These are phyloP conservation scores for Xylaria cubensis DNA, from an alignment of 495 filamentous ascomycete genomes.

Conservation along the genomic window DNA sequence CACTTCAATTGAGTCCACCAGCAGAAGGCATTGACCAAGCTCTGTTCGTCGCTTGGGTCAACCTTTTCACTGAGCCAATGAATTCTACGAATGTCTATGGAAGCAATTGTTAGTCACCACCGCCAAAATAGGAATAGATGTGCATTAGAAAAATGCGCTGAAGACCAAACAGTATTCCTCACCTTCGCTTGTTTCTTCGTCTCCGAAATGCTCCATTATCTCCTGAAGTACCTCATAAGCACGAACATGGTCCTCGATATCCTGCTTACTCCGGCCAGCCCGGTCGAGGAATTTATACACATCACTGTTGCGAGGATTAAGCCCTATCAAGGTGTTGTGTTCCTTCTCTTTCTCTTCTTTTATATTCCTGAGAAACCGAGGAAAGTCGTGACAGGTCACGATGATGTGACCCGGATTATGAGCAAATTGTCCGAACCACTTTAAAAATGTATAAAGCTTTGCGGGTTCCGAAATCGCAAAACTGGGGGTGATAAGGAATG, in stretches of 20 bases:
- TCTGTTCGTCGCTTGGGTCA: constrained; percentile 60
- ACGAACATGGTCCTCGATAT: constrained; percentile 35
- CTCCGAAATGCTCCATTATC: constrained; percentile 34
- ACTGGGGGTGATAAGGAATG: constrained; percentile 69
- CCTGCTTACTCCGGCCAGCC: constrained; percentile 26
- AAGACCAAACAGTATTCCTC: neutral
- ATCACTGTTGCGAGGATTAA: constrained; percentile 24
- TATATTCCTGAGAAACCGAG: constrained; percentile 49
- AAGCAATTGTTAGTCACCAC: constrained; percentile 10
- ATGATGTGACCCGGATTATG: constrained; percentile 34
- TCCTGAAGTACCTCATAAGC: constrained; percentile 35
- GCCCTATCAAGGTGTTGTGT: constrained; percentile 30
- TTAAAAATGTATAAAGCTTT: constrained; percentile 58
- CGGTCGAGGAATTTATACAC: constrained; percentile 28
- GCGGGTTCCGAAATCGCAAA: constrained; percentile 60
- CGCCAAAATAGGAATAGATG: neutral
- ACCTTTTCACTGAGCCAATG: constrained; percentile 51
- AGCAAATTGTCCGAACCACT: constrained; percentile 58
- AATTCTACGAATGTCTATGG: constrained; percentile 44
- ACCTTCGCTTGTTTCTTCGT: constrained; percentile 38
- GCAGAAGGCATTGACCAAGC: constrained; percentile 60
- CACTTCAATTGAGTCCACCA: constrained; percentile 56
- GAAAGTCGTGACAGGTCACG: constrained; percentile 49
- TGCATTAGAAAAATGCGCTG: neutral
- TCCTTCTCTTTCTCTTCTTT: constrained; percentile 48